A percentile compares a stretch with the other conserved stretches of the same genome.
phyloP scores from a whole-genome alignment of 2,329 filamentous ascomycete species.

The Phaeomoniella chlamydospora region DNA sequence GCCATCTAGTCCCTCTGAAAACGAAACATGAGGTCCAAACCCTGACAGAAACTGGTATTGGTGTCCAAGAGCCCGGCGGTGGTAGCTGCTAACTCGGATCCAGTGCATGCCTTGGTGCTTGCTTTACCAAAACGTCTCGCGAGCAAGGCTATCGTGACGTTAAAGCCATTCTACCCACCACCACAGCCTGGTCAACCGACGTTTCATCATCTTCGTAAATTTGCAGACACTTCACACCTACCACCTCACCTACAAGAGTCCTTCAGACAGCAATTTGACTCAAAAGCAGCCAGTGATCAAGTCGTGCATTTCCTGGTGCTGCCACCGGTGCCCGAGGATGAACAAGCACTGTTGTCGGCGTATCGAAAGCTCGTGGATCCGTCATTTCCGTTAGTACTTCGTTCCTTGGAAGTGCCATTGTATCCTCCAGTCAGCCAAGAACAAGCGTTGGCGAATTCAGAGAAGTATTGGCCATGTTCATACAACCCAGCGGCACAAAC shows the following conservation, averaged over 20 bases:
- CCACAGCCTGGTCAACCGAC: slow-evolving; percentile 5
- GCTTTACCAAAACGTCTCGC: slow-evolving; percentile 29
- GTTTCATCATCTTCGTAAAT: slow-evolving; percentile 24
- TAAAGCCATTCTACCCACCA: neutral
- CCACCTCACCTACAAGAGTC: slow-evolving; percentile 15
- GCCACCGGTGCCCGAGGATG: slow-evolving; percentile 20
- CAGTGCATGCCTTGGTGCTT: slow-evolving; percentile 26
- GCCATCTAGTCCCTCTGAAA: slow-evolving; percentile 20
- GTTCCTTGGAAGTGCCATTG: slow-evolving; percentile 21
- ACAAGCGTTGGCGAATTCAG: slow-evolving; percentile 28
- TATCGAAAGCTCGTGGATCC: slow-evolving; percentile 21
- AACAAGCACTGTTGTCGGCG: slow-evolving; percentile 11
- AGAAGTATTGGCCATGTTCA: slow-evolving; percentile 25
- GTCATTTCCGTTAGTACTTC: slow-evolving; percentile 15
- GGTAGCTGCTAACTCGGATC: slow-evolving; percentile 5
- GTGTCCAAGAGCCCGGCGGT: slow-evolving; percentile 3
- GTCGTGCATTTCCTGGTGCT: slow-evolving; percentile 26
- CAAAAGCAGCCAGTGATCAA: slow-evolving; percentile 9
- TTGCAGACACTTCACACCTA: slow-evolving; percentile 20
- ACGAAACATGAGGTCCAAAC: slow-evolving; percentile 28
- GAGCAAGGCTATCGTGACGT: slow-evolving; percentile 19
- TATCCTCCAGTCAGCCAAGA: slow-evolving; percentile 21
- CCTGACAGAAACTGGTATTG: slow-evolving; percentile 23
- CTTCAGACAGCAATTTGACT: slow-evolving; percentile 9
- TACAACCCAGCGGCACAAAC: slow-evolving; percentile 29